Evolutionary conservation across 73 alveolate species (phyloP), one percentile per base, ranked within the genome.

Genomic region (Diophrys sp.): DNA sequence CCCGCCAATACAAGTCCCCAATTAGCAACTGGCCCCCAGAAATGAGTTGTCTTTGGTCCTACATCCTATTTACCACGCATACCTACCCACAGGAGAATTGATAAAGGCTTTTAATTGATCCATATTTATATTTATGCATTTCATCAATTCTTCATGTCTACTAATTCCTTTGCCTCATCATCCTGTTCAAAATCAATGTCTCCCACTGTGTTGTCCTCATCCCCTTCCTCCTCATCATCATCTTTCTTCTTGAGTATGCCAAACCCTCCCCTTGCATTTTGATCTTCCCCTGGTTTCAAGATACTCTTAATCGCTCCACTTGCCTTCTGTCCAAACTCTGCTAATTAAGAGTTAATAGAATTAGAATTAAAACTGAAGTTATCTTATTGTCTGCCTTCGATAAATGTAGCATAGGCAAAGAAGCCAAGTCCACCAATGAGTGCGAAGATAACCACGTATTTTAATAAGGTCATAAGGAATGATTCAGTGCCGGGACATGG

Each of bases 1-100:
- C 95, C 95, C 14, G 95, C 95, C 8, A 84, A 54, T 0, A 88
- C 88, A 74, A 88, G 84, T 0, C 95, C 95, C 92, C 95, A 88
- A 69, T 88, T 88, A 1, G 84, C 84, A 1, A 78, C 89, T 0
- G 95, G 95, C 0, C 95, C 95, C 95, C 95, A 88, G 81, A 88
- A 88, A 70, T 88, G 95, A 76, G 92, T 78, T 14, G 95, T 88
- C 75, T 79, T 88, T 26, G 90, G 90, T 27, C 95, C 95, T n/a
- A n/a, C n/a, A n/a, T n/a, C n/a, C n/a, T n/a, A n/a, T n/a, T n/a
- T n/a, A n/a, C n/a, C n/a, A n/a, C n/a, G n/a, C n/a, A n/a, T n/a
- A n/a, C n/a, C n/a, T n/a, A n/a, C n/a, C n/a, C 23, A 80, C 82
- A 33, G 95, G 95, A 44, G 93, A 85, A 34, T 85, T 89, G 68